These are phyloP conservation scores for Heterobasidion occidentale DNA, from an alignment of 1,284 basidiomycete species.

Conservation along the genomic window DNA sequence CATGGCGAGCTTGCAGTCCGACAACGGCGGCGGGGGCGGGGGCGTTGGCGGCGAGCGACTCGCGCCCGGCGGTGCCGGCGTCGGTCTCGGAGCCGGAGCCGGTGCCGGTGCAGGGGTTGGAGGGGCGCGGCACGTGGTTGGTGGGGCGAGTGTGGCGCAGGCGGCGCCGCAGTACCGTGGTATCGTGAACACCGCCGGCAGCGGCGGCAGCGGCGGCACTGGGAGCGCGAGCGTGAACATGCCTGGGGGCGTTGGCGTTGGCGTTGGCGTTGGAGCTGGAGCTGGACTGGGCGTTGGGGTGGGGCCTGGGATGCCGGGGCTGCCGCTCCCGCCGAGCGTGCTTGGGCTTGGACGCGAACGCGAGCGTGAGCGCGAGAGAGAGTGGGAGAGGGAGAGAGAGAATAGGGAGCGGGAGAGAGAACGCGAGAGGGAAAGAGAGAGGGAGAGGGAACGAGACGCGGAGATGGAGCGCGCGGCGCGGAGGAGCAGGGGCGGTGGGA, in stretches of 20 bases:
- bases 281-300: not conserved
- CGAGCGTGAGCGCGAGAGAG: slow-evolving; percentile 13
- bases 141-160: not conserved
- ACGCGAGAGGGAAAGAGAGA: slow-evolving; percentile 12
- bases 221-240: not conserved
- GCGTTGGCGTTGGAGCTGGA: not conserved
- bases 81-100: not conserved
- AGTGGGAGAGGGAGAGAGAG: slow-evolving; percentile 5
- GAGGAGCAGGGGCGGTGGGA: slow-evolving; percentile 5
- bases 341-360: not conserved
- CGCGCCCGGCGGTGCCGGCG: slow-evolving; percentile 7
- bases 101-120: slow-evolving; percentile 1
- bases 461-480: slow-evolving; percentile 10
- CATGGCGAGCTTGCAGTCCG: slow-evolving; percentile 22
- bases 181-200: not conserved
- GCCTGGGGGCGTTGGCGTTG: not conserved
- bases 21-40: slow-evolving; percentile 11
- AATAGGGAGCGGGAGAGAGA: slow-evolving; percentile 4
- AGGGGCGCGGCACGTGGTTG: slow-evolving; percentile 7
- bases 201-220: not conserved
- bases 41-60: not conserved
- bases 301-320: not conserved
- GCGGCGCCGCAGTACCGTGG: not conserved
- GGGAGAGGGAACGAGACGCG: not conserved
- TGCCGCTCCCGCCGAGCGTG: slow-evolving; percentile 2